Evolutionary conservation across 2,329 filamentous ascomycete species (phyloP), one percentile per base, ranked within the genome.

Genomic region (Botrytis cinerea): DNA sequence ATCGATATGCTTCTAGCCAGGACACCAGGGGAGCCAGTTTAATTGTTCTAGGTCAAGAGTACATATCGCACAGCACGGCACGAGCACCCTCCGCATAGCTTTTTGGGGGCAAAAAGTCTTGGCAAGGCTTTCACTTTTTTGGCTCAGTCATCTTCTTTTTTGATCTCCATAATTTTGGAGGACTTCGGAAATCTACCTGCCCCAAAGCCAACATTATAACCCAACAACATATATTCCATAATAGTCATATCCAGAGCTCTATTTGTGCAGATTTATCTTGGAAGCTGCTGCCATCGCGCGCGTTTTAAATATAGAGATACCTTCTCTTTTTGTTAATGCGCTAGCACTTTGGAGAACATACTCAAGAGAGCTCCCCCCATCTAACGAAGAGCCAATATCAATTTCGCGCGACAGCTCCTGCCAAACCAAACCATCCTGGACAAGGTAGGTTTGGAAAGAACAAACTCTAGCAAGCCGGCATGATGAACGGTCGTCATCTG

Each of bases 401-500:
- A 45, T 40, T 59, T 48, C 10, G 18, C 66, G 66, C 66, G 48
- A 69, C 66, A 43, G 68, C 32, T 46, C 54, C 68, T 75, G 73
- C 76, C 59, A 75, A 74, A 64, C 72, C 77, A 73, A 75, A 70
- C 51, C 72, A 70, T 32, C 60, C 51, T 64, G 74, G 75, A 79
- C 76, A 73, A 77, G 78, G 72, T 78, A 74, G 75, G 75, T 74
- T 77, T 76, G 75, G 75, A 76, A 75, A 75, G 57, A 74, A 51
- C 40, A 5, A 43, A 57, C 38, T 60, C 78, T 82, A 88, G 87
- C 87, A 88, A 84, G 88, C 88, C 89, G 90, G 89, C 88, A 93
- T 87, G 90, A 93, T 93, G 91, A 92, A 90, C 85, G 86, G 86
- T 84, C 87, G 86, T 87, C 90, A 91, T 91, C 89, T 92, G 90